A percentile compares a stretch with the other conserved stretches of the same genome.
phyloP scores from a whole-genome alignment of 2,329 filamentous ascomycete genomes.

The Aspergillus amoenus region DNA sequence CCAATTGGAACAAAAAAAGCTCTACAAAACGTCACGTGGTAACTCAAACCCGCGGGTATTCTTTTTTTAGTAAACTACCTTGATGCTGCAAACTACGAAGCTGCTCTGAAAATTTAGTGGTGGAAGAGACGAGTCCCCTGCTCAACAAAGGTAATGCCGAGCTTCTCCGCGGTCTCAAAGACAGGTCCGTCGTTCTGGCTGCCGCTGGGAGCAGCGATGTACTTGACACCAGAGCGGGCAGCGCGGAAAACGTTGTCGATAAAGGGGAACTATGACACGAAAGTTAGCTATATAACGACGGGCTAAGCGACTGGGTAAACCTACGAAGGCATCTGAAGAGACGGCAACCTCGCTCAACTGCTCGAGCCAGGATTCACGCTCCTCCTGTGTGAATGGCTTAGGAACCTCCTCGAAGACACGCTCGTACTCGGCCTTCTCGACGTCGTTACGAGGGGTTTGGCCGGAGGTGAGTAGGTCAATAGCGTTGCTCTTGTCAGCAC shows the following conservation, averaged over 20 bases:
- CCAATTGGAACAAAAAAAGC: constrained; percentile 9
- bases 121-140: constrained; percentile 94
- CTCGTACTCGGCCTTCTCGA: constrained; percentile 85
- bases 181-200: constrained; percentile 54
- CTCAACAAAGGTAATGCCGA: constrained; percentile 92
- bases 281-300: neutral
- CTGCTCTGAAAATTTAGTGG: constrained; percentile 58
- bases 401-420: constrained; percentile 88
- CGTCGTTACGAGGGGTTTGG: constrained; percentile 76
- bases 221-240: constrained; percentile 85
- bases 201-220: constrained; percentile 88
- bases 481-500: constrained; percentile 95
- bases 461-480: constrained; percentile 94
- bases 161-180: constrained; percentile 83
- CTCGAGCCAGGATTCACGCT: constrained; percentile 81
- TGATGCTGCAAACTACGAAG: neutral
- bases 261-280: constrained; percentile 76
- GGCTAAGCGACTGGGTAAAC: constrained; percentile 36
- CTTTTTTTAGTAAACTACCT: neutral
- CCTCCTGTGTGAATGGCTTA: constrained; percentile 73
- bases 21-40: constrained; percentile 4
- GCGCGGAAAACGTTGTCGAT: constrained; percentile 96
- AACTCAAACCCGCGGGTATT: constrained; percentile 8
- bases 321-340: constrained; percentile 92
- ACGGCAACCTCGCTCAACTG: constrained; percentile 76